Evolutionary conservation across 768 basidiomycete species (phyloP).

Genomic region (Boletus edulis): DNA sequence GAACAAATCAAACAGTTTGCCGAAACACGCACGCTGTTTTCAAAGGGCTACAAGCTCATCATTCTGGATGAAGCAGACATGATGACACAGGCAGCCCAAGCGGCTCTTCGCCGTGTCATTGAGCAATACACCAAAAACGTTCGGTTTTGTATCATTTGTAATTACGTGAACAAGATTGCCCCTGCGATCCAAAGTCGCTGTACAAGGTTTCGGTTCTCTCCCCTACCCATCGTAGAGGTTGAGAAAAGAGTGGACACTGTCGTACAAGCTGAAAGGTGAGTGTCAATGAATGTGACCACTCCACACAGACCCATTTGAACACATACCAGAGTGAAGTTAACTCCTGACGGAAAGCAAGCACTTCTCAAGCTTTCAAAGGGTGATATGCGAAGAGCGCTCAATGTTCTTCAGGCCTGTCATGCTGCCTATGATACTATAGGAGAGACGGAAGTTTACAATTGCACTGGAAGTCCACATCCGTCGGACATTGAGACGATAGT

Average conservation of each 20-base stretch:
- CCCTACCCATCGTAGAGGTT: slow-evolving; percentile 81
- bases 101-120: slow-evolving; percentile 93
- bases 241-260: slow-evolving; percentile 79
- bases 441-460: slow-evolving; percentile 92
- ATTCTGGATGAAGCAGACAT: slow-evolving; percentile 99
- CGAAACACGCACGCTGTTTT: slow-evolving; percentile 86
- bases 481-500: slow-evolving; percentile 92
- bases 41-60: slow-evolving; percentile 96
- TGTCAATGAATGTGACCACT: not conserved
- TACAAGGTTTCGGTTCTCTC: slow-evolving; percentile 96
- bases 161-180: slow-evolving; percentile 99
- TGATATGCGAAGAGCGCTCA: slow-evolving; percentile 96
- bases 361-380: slow-evolving; percentile 93
- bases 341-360: slow-evolving; percentile 82
- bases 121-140: slow-evolving; percentile 99
- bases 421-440: slow-evolving; percentile 90
- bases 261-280: slow-evolving; percentile 81
- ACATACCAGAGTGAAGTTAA: slow-evolving; percentile 71
- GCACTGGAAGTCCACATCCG: slow-evolving; percentile 96
- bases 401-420: slow-evolving; percentile 96
- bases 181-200: slow-evolving; percentile 99
- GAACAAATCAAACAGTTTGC: slow-evolving; percentile 99
- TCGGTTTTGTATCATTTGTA: slow-evolving; percentile 99
- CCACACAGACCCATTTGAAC: not conserved
- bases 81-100: slow-evolving; percentile 99